phyloP scores from a whole-genome alignment of 2,329 filamentous ascomycete genomes.

The Aspergillus sp. region DNA sequence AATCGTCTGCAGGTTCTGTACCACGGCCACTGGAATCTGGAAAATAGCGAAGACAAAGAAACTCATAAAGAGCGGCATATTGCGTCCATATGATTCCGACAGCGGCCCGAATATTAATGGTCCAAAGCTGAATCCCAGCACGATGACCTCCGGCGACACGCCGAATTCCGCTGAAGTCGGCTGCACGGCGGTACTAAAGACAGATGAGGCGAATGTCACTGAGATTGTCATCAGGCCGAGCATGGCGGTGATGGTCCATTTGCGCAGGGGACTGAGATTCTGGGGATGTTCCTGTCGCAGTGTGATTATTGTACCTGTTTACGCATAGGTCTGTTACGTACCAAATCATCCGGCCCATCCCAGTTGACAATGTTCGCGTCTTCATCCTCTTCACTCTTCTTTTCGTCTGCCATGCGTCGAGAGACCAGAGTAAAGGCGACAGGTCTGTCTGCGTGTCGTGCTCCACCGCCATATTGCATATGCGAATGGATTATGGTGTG shows the following conservation, averaged over 20 bases:
- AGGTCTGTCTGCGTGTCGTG: not conserved
- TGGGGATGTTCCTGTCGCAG: slow-evolving; percentile 14
- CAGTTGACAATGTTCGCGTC: slow-evolving; percentile 6
- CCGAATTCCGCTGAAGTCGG: slow-evolving; percentile 38
- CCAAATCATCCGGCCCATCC: slow-evolving; percentile 23
- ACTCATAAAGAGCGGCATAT: slow-evolving; percentile 41
- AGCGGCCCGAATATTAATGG: slow-evolving; percentile 37
- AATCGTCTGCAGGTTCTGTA: slow-evolving; percentile 46
- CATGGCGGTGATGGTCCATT: slow-evolving; percentile 38
- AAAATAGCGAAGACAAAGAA: slow-evolving; percentile 45
- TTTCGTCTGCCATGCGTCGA: not conserved
- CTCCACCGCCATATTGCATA: not conserved
- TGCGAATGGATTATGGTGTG: too few relatives aligned
- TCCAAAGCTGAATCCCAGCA: slow-evolving; percentile 38
- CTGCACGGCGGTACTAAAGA: slow-evolving; percentile 40
- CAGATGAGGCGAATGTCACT: slow-evolving; percentile 43
- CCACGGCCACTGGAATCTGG: slow-evolving; percentile 48
- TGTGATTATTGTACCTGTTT: too few relatives aligned
- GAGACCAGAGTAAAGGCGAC: not conserved
- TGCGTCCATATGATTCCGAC: slow-evolving; percentile 45
- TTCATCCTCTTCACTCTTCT: not conserved
- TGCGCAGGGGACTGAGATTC: slow-evolving; percentile 20
- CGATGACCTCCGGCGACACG: slow-evolving; percentile 44
- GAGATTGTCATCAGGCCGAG: slow-evolving; percentile 40
- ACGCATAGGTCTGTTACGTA: slow-evolving; percentile 2